Evolutionary conservation across 257 asterid species (phyloP).

Genomic region (Nicotiana obtusifolia): DNA sequence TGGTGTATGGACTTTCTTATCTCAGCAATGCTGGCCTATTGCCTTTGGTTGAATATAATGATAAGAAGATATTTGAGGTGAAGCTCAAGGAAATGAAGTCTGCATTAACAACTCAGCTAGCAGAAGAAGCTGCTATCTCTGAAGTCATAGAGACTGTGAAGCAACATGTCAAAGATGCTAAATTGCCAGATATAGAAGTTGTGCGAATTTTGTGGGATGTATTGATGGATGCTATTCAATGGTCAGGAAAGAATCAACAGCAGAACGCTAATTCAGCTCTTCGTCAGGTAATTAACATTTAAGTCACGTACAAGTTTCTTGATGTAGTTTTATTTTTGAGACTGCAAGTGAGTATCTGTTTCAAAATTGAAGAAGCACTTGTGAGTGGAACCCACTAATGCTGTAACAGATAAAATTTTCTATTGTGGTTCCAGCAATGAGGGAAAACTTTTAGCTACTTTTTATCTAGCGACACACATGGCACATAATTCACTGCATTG

Average conservation of each 20-base stretch:
- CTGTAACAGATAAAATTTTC: not conserved
- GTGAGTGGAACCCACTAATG: not conserved
- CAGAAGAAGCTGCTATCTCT: conserved; percentile 70
- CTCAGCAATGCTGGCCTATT: conserved; percentile 76
- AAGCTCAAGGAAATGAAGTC: conserved; percentile 85
- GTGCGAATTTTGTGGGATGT: conserved; percentile 91
- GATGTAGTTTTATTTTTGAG: not conserved
- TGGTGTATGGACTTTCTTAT: conserved; percentile 14
- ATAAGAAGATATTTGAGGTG: conserved; percentile 79
- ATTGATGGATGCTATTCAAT: conserved; percentile 95
- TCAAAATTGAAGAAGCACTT: not conserved
- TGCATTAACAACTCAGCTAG: conserved; percentile 71
- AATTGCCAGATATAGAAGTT: conserved; percentile 82
- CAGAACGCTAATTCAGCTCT: conserved; percentile 87
- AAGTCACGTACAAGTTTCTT: not conserved
- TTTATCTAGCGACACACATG: not conserved
- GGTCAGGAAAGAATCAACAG: conserved; percentile 98
- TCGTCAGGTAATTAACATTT: conserved; percentile 61
- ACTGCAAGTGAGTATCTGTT: not conserved
- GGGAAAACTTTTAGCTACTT: not conserved
- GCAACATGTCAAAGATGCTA: conserved; percentile 87
- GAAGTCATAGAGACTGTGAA: conserved; percentile 92
- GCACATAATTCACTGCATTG: not conserved
- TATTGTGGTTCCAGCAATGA: not conserved
- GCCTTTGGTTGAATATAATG: conserved; percentile 69